Conservation (phyloP, 768 basidiomycete genomes). For the Hericium erinaceus region DNA sequence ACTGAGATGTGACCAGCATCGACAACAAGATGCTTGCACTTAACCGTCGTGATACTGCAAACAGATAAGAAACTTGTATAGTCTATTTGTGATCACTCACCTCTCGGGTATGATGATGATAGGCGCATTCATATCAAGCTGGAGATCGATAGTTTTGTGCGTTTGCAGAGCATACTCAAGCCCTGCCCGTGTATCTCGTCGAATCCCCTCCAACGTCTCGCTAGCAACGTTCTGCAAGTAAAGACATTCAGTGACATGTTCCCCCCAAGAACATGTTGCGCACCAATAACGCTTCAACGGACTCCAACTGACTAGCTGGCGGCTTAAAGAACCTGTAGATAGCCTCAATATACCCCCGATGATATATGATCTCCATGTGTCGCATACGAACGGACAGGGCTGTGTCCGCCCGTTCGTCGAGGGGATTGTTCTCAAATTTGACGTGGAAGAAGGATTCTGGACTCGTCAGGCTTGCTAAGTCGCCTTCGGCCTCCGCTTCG, state of each 20-base stretch:
- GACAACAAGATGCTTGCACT: constrained; percentile 80
- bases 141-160: constrained; percentile 94
- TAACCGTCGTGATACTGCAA: constrained; percentile 59
- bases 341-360: constrained; percentile 87
- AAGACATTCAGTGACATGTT: constrained; percentile 1
- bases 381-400: constrained; percentile 85
- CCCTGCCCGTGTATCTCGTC: constrained; percentile 90
- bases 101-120: constrained; percentile 96
- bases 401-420: constrained; percentile 87
- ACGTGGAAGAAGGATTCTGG: constrained; percentile 74
- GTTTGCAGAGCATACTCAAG: constrained; percentile 87
- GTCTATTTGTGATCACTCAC: constrained; percentile 31
- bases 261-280: constrained; percentile 17
- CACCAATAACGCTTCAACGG: constrained; percentile 86
- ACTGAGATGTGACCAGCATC: constrained; percentile 97
- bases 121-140: constrained; percentile 93
- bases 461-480: background rate
- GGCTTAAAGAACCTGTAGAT: constrained; percentile 89
- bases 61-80: constrained; percentile 1
- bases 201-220: constrained; percentile 84
- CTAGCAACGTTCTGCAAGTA: constrained; percentile 70
- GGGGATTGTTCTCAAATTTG: constrained; percentile 86
- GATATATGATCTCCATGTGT: constrained; percentile 96
- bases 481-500: constrained; percentile 2
- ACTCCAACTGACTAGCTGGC: constrained; percentile 89